Evolutionary conservation across 2,329 filamentous ascomycete genomes (phyloP).

Genomic region (Bipolaris gigantea): DNA sequence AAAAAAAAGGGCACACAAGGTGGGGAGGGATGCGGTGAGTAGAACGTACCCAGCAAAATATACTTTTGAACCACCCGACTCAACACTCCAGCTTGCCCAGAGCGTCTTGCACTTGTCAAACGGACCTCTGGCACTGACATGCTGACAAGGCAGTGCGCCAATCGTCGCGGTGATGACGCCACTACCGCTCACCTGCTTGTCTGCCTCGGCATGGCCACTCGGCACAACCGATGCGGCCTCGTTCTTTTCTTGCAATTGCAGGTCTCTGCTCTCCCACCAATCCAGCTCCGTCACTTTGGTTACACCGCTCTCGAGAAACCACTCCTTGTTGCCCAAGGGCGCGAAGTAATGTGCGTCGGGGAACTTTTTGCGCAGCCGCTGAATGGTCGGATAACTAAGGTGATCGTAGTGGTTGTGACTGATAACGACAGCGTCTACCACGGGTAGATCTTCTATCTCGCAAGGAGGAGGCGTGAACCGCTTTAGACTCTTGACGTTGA

Average conservation of each 20-base stretch:
- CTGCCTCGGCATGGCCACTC: slow-evolving; percentile 5
- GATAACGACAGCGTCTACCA: slow-evolving; percentile 74
- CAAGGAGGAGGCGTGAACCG: slow-evolving; percentile 79
- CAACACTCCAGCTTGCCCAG: slow-evolving; percentile 85
- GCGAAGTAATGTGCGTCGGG: slow-evolving; percentile 87
- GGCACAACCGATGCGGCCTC: slow-evolving; percentile 7
- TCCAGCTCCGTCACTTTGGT: slow-evolving; percentile 83
- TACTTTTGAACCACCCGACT: slow-evolving; percentile 73
- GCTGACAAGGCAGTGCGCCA: slow-evolving; percentile 81
- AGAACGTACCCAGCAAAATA: slow-evolving; percentile 70
- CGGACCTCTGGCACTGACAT: slow-evolving; percentile 68
- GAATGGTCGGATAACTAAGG: slow-evolving; percentile 74
- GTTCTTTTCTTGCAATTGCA: slow-evolving; percentile 57
- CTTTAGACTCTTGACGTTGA: slow-evolving; percentile 70
- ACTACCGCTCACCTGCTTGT: not conserved
- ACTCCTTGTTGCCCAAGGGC: slow-evolving; percentile 77
- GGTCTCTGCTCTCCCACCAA: slow-evolving; percentile 86
- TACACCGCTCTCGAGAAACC: slow-evolving; percentile 75
- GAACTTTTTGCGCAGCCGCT: slow-evolving; percentile 69
- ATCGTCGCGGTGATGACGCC: slow-evolving; percentile 68
- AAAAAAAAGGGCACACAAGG: not conserved
- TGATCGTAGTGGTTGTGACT: slow-evolving; percentile 95
- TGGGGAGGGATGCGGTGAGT: no score
- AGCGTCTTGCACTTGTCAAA: slow-evolving; percentile 76
- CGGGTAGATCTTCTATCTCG: slow-evolving; percentile 73